Evolutionary conservation across 2,329 filamentous ascomycete genomes (phyloP), one percentile per base, ranked within the genome.

Genomic region (Epicoccum nigrum): DNA sequence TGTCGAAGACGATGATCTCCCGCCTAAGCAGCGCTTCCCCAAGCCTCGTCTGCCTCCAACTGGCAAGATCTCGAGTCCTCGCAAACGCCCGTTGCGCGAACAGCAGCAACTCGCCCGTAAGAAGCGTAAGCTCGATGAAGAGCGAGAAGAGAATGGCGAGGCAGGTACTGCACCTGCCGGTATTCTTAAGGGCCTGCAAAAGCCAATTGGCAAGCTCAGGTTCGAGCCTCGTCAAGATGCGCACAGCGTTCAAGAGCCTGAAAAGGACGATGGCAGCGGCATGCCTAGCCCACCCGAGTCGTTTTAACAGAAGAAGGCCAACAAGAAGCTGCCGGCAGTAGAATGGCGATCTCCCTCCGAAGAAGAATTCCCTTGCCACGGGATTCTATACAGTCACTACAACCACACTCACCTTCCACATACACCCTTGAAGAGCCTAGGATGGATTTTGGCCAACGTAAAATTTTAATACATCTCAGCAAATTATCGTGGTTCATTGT

Each of bases 1-100:
- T 59, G 79, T 96, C 44, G 94, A 99, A 77, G 94, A 99, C 75
- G 90, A 97, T 68, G 93, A 99, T 62, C 79, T 99, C 19, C 94
- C 95, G 13, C 84, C 87, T 47, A 99, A 99, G 76, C 94, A 99
- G 76, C 83, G 91, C 30, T 83, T 83, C 63, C 81, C 82, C 21
- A 84, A 83, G 63, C 81, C 81, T 17, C 75, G 83, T 43, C 72
- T 85, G 35, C 78, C 88, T 77, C 76, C 90, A 77, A 92, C 87
- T 16, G 90, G 90, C 67, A 96, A 95, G 79, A 96, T 96, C 60
- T 88, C 88, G 9, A 89, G 86, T 44, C 90, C 90, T 25, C 86
- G 92, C 63, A 96, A 95, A 77, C 81, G 90, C 7, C 89, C 90
- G 25, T 83, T 90, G 17, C 87, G 89, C 68, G 90, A 94, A 70